Evolutionary conservation across 441 rosid genomes (phyloP), one percentile per base, ranked within the genome.

Genomic region (Mallotus repandus): DNA sequence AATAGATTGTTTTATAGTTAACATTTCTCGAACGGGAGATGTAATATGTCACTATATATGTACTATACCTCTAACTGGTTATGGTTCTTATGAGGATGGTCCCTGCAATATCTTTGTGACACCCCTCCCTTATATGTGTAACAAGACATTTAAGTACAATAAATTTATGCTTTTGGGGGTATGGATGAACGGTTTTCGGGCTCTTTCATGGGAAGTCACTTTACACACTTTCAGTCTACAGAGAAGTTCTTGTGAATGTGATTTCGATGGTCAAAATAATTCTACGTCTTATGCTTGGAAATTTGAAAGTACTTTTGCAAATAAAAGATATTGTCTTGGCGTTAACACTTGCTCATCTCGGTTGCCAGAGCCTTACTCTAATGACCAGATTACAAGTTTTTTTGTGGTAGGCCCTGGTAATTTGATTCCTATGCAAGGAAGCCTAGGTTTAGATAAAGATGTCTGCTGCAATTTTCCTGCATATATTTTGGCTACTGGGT

Each of bases 401-500:
- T 87, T 89, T 76, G 87, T 91, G 68, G 84, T 84, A 66, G 74
- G 84, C 81, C 87, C 89, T 63, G 83, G 85, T 77, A 79, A 74
- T 80, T 76, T 83, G 80, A 80, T 76, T 68, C 75, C 86, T 71
- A 65, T 74, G 59, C 80, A 63, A 65, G 80, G 80, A 56, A 81
- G 81, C 15, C 61, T 70, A 71, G 79, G 74, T 69, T 72, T 69
- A 54, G 75, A 80, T 18, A 75, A 76, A 77, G 84, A 72, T 68
- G 41, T 35, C 32, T 71, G 72, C 76, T 41, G 68, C 79, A 81
- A 80, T 72, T 70, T 62, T 77, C 89, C 87, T 69, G 81, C 89
- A 68, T 96, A 91, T 84, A 75, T 84, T 64, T 83, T 96, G 90
- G 99, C 92, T 70, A 93, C 97, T 4, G 99, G 98, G 76, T 89